Evolutionary conservation across 1,284 basidiomycete genomes (phyloP), one percentile per base, ranked within the genome.

Genomic region (Phlebopus sp.): DNA sequence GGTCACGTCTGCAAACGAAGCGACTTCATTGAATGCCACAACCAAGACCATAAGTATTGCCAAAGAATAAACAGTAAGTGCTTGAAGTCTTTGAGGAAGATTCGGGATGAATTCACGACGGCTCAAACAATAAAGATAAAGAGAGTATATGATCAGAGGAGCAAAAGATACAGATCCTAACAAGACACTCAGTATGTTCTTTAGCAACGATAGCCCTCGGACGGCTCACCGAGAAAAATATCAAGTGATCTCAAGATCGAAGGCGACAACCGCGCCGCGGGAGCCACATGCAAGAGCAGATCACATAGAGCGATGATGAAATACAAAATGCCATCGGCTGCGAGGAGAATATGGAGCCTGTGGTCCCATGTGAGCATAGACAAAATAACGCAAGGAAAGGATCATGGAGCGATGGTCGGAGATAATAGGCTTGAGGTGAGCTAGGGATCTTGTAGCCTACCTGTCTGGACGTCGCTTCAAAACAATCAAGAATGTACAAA

Each of bases 1-100:
- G 6, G 71, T 68, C 25, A 81, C 72, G 43, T 82, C 81, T 29
- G 83, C 56, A 55, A 90, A 85, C 1, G 86, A 86, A 11, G 77
- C 77, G 18, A 85, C 62, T 52, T 79, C 79, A 59, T 83, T 83
- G 52, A 76, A 60, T 8, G 69, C 63, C 47, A 84, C 48, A 46
- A 84, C 73, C 27, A 73, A 57, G 8, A 83, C 80, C 44, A 86
- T 77, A 52, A 79, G 76, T 14, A 76, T 50, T 18, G 81, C 51
- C 7, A 86, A 65, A 5, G 74, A 59, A 44, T 74, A 66, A 56
- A 70, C 74, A 7, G 74, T 63, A 45, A 78, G 60, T n/a, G 59
- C 64, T 45, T 71, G 74, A 46, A 81, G 65, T 8, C 72, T 71
- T 21, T 56, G 56, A 15, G 87, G 83, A 34, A 86, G 70, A 34